Evolutionary conservation across 768 basidiomycete species (phyloP).

Genomic region (Phlebiopsis gigantea): DNA sequence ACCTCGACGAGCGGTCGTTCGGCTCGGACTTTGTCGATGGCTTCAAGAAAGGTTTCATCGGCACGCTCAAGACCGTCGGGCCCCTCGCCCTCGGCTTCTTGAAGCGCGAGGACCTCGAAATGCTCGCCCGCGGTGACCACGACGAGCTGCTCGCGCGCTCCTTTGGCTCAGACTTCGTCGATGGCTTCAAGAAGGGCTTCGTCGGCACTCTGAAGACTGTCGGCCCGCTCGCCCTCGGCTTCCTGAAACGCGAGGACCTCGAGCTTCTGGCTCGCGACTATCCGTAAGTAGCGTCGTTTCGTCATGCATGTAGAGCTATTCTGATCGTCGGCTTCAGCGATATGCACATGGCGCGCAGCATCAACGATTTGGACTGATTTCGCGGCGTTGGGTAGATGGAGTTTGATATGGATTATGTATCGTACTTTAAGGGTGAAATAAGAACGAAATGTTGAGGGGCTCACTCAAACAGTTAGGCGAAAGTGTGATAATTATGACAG

Average conservation of each 20-base stretch:
- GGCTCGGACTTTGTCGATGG: background rate
- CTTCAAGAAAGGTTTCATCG: constrained; percentile 8
- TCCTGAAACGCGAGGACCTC: background rate
- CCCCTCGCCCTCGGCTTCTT: background rate
- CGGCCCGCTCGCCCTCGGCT: background rate
- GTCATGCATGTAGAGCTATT: background rate
- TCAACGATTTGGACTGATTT: constrained; percentile 3
- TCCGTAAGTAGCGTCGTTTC: background rate
- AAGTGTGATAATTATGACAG: too few species aligned
- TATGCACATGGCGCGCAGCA: background rate
- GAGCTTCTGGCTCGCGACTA: constrained; percentile 3
- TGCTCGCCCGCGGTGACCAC: background rate
- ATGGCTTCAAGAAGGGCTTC: background rate
- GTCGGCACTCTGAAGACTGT: background rate
- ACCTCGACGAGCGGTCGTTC: background rate
- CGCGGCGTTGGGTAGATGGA: background rate
- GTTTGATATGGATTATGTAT: background rate
- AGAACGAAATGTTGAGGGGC: background rate
- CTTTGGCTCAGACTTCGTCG: background rate
- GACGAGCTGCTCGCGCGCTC: background rate
- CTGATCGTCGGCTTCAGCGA: background rate
- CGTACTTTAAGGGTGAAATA: background rate
- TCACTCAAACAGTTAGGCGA: background rate
- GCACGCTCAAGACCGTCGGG: constrained; percentile 1
- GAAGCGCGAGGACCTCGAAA: constrained; percentile 4